A percentile compares a stretch with the other conserved stretches of the same genome.
Conservation (phyloP, 257 asterid genomes). For the Scutellaria barbata region DNA sequence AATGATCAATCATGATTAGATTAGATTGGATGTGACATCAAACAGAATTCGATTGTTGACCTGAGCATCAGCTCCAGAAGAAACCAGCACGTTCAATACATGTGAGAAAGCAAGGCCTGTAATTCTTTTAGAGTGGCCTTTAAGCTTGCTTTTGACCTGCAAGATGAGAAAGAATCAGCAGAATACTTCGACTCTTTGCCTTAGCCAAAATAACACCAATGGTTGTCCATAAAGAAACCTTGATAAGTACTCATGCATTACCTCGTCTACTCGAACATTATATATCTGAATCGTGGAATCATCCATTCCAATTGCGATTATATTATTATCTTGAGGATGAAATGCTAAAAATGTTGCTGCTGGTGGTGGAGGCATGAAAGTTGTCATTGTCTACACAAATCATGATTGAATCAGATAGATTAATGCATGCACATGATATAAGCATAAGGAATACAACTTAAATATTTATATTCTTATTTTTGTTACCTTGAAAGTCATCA, state of each 20-base stretch:
- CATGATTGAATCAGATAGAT: slow-evolving; percentile 24
- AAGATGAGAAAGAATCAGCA: slow-evolving; percentile 7
- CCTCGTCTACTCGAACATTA: slow-evolving; percentile 76
- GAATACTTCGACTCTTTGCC: slow-evolving; percentile 11
- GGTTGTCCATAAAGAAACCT: neutral
- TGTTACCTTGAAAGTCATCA: slow-evolving; percentile 78
- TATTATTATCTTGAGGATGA: slow-evolving; percentile 78
- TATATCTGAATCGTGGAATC: slow-evolving; percentile 73
- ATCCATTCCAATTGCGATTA: slow-evolving; percentile 75
- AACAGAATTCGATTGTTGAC: slow-evolving; percentile 33
- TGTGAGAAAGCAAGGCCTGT: slow-evolving; percentile 75
- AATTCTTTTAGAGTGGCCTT: slow-evolving; percentile 69
- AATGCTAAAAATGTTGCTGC: slow-evolving; percentile 75
- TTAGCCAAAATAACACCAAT: slow-evolving; percentile 9
- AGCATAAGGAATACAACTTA: slow-evolving; percentile 1
- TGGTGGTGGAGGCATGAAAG: slow-evolving; percentile 78
- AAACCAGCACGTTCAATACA: slow-evolving; percentile 55
- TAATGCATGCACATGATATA: slow-evolving; percentile 12
- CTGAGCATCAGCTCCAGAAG: slow-evolving; percentile 82
- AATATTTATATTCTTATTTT: neutral
- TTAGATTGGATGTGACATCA: neutral
- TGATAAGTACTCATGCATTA: slow-evolving; percentile 28
- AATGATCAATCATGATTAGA: slow-evolving; percentile 11
- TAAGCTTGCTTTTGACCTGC: slow-evolving; percentile 70
- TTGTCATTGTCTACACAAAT: slow-evolving; percentile 65